Percentiles rank a stretch among this genome's conserved stretches.
Conservation (phyloP, 805 yeast species). For the Kluyveromyces nonfermentans region DNA sequence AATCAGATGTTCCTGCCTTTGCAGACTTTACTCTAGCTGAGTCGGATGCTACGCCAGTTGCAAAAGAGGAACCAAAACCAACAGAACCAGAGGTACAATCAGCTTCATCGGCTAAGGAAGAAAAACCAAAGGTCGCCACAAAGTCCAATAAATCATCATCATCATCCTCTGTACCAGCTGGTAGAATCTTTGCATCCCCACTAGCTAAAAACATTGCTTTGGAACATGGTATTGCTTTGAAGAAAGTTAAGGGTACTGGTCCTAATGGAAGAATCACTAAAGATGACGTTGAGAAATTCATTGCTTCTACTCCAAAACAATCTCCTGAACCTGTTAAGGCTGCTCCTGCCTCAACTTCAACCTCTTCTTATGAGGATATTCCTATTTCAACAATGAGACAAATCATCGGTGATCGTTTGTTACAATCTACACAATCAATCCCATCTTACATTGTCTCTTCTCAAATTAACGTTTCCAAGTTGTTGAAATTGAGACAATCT, state of each 20-base stretch:
- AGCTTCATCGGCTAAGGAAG: slow-evolving; percentile 20
- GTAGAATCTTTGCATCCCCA: slow-evolving; percentile 88
- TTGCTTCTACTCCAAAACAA: slow-evolving; percentile 30
- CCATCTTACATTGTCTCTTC: slow-evolving; percentile 94
- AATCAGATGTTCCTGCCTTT: slow-evolving; percentile 78
- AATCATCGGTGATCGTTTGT: slow-evolving; percentile 82
- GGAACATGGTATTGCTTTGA: slow-evolving; percentile 82
- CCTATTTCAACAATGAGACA: slow-evolving; percentile 90
- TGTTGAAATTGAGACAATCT: slow-evolving; percentile 84
- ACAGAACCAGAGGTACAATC: slow-evolving; percentile 18
- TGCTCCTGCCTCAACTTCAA: slow-evolving; percentile 37
- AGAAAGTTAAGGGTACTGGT: slow-evolving; percentile 82
- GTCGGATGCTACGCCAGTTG: slow-evolving; percentile 33
- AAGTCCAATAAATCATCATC: slow-evolving; percentile 26
- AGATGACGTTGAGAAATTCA: slow-evolving; percentile 73
- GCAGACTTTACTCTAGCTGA: slow-evolving; percentile 82
- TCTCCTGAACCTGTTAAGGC: slow-evolving; percentile 32
- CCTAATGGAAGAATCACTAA: slow-evolving; percentile 92
- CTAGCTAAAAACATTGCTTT: slow-evolving; percentile 87
- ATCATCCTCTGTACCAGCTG: slow-evolving; percentile 37
- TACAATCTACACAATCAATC: slow-evolving; percentile 73
- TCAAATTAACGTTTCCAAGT: slow-evolving; percentile 74
- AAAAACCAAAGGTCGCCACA: slow-evolving; percentile 18
- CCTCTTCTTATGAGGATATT: slow-evolving; percentile 61
- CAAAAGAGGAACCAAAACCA: slow-evolving; percentile 31